Evolutionary conservation across 306 rosid genomes (phyloP).

Genomic region (Rubus idaeus): DNA sequence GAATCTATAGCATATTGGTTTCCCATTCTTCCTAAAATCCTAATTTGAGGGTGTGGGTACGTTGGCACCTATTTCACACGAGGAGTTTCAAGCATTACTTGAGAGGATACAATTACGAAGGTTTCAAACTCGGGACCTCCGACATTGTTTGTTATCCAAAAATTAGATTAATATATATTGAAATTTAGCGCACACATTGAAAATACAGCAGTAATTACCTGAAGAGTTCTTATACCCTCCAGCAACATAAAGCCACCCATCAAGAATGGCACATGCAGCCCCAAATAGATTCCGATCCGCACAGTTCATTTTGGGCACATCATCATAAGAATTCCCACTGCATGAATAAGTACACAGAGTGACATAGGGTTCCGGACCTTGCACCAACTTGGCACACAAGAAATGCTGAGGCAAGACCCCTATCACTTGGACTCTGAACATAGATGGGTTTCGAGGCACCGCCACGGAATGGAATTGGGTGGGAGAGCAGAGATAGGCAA

Average conservation of each 20-base stretch:
- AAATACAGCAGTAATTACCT: background rate
- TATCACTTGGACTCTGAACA: constrained; percentile 9
- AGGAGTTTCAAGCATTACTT: background rate
- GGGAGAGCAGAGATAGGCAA: constrained; percentile 10
- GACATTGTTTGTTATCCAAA: too few species aligned
- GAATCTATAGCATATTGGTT: too few species aligned
- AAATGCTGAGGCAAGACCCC: background rate
- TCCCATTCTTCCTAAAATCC: too few species aligned
- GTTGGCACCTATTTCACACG: background rate
- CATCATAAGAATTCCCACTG: background rate
- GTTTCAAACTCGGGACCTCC: background rate
- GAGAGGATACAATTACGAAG: background rate
- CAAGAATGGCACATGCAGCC: constrained; percentile 10
- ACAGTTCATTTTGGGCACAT: constrained; percentile 10
- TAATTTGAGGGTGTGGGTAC: too few species aligned
- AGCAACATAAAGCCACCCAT: constrained; percentile 19
- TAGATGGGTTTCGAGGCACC: background rate
- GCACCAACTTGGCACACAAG: constrained; percentile 16
- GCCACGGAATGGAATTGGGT: constrained; percentile 10
- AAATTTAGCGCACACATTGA: background rate
- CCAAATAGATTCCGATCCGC: background rate
- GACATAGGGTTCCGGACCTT: background rate
- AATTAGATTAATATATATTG: too few species aligned
- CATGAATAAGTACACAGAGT: constrained; percentile 8
- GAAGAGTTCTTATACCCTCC: constrained; percentile 10